These are phyloP conservation scores for Talaromyces funiculosus DNA, from an alignment of 2,329 filamentous ascomycete species.

Conservation along the genomic window DNA sequence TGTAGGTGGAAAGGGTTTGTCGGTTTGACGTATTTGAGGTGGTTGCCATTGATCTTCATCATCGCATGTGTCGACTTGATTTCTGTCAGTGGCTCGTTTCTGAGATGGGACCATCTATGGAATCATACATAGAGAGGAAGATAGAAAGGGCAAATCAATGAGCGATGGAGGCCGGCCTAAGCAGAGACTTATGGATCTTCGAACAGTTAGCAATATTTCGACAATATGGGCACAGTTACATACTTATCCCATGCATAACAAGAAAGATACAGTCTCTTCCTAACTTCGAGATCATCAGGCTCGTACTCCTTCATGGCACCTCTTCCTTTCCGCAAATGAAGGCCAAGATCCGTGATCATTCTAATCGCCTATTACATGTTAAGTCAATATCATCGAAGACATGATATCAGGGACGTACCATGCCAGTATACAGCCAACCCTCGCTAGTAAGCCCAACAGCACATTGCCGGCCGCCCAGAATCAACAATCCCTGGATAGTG, in stretches of 20 bases:
- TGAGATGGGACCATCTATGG: not conserved
- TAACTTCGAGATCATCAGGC: conserved; percentile 17
- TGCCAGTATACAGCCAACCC: conserved; percentile 21
- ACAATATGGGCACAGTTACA: not conserved
- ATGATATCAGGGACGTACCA: conserved; percentile 5
- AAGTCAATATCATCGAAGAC: not conserved
- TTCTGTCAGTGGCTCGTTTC: not conserved
- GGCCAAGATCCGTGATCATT: conserved; percentile 20
- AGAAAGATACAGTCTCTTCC: conserved; percentile 18
- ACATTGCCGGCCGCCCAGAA: conserved; percentile 20
- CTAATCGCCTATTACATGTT: conserved; percentile 14
- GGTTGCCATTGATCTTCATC: conserved; percentile 15
- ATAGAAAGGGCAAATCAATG: conserved; percentile 10
- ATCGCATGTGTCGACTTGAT: conserved; percentile 14
- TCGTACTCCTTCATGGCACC: conserved; percentile 14
- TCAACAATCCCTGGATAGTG: conserved; percentile 20
- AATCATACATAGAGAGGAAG: conserved; percentile 8
- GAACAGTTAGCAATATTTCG: not conserved
- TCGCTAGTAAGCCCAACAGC: conserved; percentile 19
- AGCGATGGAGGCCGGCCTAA: conserved; percentile 19
- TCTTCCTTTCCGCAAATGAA: conserved; percentile 17
- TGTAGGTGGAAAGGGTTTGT: conserved; percentile 13
- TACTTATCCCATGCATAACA: conserved; percentile 20
- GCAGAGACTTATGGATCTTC: conserved; percentile 18
- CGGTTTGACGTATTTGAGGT: conserved; percentile 6